Base-by-base conservation (phyloP, 371 early-diverging fungal species). In the Dichotomocladium elegans region DNA sequence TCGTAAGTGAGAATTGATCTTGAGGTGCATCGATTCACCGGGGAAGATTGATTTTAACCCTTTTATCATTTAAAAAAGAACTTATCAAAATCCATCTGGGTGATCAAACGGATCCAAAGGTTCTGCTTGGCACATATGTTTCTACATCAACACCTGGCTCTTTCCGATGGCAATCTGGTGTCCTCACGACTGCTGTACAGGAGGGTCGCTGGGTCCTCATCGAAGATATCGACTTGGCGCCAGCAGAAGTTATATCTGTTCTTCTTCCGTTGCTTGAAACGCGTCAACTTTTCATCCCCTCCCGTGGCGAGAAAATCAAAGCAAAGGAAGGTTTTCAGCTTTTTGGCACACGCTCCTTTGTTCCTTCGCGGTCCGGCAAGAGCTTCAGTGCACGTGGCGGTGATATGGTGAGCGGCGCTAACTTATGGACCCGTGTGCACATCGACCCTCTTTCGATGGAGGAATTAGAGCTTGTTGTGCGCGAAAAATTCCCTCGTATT, bases 141-240 rank as follows among this genome's bases (percentile, higher is more conserved):
- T 87, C 93, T 14, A 92, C 96, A n/a, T 82, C 90, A 11, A 85
- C 84, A 19, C 96, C 97, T 17, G 96, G 96, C 45, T 79, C 85
- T 10, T 98, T 99, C 68, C 80, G 85, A 22, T 99, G 99, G 96
- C 95, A 93, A 58, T 87, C 94, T 10, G 99, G 99, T 51, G 86
- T 98, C 11, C 81, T 99, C 41, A 91, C 99, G 2, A 88, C 86
- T 7, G 99, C 99, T 4, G 98, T 99, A 3, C 57, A 78, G 44
- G 87, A 92, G 49, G 99, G 99, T 30, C 74, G 90, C 28, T 99
- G 99, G 99, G 88, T 99, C 21, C 73, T 99, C 52, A 87, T 99
- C 57, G 99, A 99, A 76, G 99, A 99, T 76, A 90, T 99, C 55
- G 98, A 99, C 68, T 77, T 95, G 25, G 99, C 99, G 3, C 93